Base-by-base conservation (phyloP, 345 rosid species). In the Clarkia xantiana region DNA sequence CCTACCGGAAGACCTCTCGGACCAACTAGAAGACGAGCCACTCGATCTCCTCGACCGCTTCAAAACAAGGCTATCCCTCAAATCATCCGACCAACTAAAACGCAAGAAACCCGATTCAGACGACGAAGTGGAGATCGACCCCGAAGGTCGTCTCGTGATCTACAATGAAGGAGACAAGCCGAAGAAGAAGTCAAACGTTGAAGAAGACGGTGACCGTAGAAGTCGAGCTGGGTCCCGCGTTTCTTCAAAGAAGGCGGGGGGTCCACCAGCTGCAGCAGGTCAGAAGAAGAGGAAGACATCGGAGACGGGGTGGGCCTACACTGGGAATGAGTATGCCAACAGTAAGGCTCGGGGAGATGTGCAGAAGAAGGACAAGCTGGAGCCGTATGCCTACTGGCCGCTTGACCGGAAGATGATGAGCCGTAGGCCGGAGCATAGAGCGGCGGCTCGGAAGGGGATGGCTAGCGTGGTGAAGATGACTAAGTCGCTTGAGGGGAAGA, bases 301-400 rank as follows among this genome's bases (percentile, higher is more conserved):
- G 0, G 93, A 73, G 11, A 63, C 81, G 9, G 96, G 96, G 47
- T 80, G 93, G 77, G 79, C 96, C 10, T 80, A 84, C 74, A 91
- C 87, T 1, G 98, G 98, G 15, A 76, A 45, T 14, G 96, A 81
- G 71, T 84, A 89, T 66, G 74, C 78, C 25, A 86, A 79, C 75
- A 91, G 79, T 73, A 91, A 86, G 67, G 95, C 90, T 12, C 71
- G 80, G 39, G 96, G 96, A 0, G 96, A 91, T 58, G 66, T 91
- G 39, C 80, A 65, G 70, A 79, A 73, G 78, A 91, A 86, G 67
- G 96, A 76, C 43, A 91, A 86, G 67, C 81, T 91, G 13, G 97
- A 85, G 61, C 96, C 98, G 0, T 86, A 84, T 58, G 98, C 98
- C 0, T 91, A 86, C 57, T 91, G 98, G 98, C 96, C 98, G 2